Percentiles rank a stretch among this genome's conserved stretches.
These are phyloP conservation scores for Ceratobasidium sp. DNA, from an alignment of 1,284 basidiomycete species.

Conservation along the genomic window DNA sequence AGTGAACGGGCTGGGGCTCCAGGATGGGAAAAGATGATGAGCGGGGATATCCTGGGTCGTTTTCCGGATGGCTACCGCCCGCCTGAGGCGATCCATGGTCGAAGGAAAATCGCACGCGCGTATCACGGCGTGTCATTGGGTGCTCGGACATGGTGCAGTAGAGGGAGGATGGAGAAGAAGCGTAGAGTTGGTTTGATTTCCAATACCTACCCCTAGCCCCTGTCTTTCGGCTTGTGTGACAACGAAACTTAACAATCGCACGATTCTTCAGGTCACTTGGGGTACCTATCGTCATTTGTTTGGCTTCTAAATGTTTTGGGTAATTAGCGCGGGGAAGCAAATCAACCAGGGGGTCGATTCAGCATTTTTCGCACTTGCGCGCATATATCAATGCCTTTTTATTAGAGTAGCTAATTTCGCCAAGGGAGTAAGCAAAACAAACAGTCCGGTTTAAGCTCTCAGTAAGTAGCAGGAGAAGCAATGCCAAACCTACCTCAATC, in stretches of 20 bases:
- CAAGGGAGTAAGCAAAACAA: too few species aligned
- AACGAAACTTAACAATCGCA: too few species aligned
- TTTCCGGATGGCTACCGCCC: not conserved
- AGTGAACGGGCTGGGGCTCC: slow-evolving; percentile 14
- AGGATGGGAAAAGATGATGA: not conserved
- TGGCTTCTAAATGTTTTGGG: too few species aligned
- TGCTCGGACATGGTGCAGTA: slow-evolving; percentile 18
- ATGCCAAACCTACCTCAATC: not conserved
- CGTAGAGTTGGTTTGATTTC: not conserved
- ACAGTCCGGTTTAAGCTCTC: too few species aligned
- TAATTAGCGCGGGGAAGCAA: too few species aligned
- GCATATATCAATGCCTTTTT: too few species aligned
- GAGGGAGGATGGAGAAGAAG: not conserved
- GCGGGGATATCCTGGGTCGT: not conserved
- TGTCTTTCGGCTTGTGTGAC: not conserved
- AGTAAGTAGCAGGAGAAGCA: too few species aligned
- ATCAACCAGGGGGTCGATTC: too few species aligned
- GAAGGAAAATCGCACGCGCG: slow-evolving; percentile 40
- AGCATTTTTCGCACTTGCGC: too few species aligned
- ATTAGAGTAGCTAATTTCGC: too few species aligned
- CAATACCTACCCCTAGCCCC: slow-evolving; percentile 32
- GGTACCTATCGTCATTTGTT: too few species aligned
- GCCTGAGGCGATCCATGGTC: slow-evolving; percentile 1
- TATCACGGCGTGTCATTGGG: slow-evolving; percentile 27
- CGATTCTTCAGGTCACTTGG: too few species aligned